Percentiles rank a stretch among this genome's conserved stretches.
phyloP scores from a whole-genome alignment of 2,329 filamentous ascomycete genomes.

The Aspergillus nomiae region DNA sequence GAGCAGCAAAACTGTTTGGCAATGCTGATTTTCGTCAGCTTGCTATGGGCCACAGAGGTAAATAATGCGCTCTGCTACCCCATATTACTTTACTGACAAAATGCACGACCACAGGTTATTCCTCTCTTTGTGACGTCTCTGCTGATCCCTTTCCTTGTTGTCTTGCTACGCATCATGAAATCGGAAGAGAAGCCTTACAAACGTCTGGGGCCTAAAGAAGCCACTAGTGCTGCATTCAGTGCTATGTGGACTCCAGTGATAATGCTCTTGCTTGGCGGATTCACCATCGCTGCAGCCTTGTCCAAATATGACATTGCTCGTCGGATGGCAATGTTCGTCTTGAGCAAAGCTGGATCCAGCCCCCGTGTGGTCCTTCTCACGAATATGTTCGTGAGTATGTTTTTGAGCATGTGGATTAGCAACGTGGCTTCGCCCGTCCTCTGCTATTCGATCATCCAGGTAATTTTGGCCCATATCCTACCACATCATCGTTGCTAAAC shows the following conservation, averaged over 20 bases:
- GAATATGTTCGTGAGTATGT: conserved; percentile 97
- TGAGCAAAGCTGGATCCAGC: conserved; percentile 92
- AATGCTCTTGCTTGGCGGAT: conserved; percentile 94
- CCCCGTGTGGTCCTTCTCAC: conserved; percentile 89
- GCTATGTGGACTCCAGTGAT: conserved; percentile 99
- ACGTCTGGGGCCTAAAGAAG: conserved; percentile 76
- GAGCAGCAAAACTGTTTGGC: conserved; percentile 97
- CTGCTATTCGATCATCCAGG: conserved; percentile 96
- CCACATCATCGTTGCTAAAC: background rate
- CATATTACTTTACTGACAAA: conserved; percentile 12
- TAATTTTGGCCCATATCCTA: conserved; percentile 36
- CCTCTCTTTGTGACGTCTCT: conserved; percentile 96
- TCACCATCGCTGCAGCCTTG: conserved; percentile 90
- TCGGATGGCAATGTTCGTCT: conserved; percentile 90
- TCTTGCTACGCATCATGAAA: conserved; percentile 81
- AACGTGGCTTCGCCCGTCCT: conserved; percentile 96
- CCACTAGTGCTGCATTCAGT: conserved; percentile 81
- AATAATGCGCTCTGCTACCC: conserved; percentile 23
- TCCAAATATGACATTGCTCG: conserved; percentile 99
- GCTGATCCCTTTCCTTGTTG: conserved; percentile 88
- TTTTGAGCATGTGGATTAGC: conserved; percentile 98
- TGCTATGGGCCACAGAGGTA: conserved; percentile 96
- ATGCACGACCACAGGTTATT: conserved; percentile 65
- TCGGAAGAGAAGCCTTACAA: conserved; percentile 69
- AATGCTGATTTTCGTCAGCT: conserved; percentile 87